These are phyloP conservation scores for Cenchrus fungigraminus DNA, from an alignment of 176 grass and related monocot species.

Conservation along the genomic window DNA sequence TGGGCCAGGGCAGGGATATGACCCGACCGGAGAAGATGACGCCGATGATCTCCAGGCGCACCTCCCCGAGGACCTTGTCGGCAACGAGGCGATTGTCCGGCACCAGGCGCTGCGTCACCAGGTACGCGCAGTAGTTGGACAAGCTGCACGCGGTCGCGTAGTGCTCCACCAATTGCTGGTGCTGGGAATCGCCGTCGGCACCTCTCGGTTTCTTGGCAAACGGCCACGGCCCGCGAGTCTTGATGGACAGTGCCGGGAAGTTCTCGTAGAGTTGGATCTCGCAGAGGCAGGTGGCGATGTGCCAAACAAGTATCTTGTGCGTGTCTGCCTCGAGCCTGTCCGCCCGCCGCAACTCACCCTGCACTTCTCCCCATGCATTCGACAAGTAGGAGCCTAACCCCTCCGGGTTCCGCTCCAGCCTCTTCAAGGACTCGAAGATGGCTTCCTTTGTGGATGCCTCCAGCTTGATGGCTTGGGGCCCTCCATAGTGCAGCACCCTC, in stretches of 20 bases:
- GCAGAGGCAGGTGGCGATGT: constrained; percentile 9
- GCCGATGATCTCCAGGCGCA: rapidly evolving
- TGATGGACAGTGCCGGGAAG: no score
- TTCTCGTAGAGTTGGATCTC: not conserved
- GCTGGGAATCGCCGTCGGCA: no score
- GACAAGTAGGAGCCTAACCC: not conserved
- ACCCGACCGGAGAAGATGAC: not conserved
- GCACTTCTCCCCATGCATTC: not conserved
- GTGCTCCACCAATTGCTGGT: no score
- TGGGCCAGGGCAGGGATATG: not conserved
- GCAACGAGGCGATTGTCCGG: no score
- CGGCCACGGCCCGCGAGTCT: no score
- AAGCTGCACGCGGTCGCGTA: no score
- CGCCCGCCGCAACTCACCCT: not conserved
- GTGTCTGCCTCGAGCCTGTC: not conserved
- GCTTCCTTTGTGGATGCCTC: not conserved
- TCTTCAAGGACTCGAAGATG: not conserved
- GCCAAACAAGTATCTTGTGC: constrained; percentile 34
- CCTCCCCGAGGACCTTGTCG: not conserved
- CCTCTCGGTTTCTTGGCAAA: no score
- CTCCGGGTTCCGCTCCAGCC: rapidly evolving
- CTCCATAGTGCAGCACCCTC: no score
- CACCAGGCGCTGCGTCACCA: no score
- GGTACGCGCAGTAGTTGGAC: no score
- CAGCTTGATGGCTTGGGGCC: not conserved